Conservation (phyloP, 331 rosid species). For the Prunus yedoensis region DNA sequence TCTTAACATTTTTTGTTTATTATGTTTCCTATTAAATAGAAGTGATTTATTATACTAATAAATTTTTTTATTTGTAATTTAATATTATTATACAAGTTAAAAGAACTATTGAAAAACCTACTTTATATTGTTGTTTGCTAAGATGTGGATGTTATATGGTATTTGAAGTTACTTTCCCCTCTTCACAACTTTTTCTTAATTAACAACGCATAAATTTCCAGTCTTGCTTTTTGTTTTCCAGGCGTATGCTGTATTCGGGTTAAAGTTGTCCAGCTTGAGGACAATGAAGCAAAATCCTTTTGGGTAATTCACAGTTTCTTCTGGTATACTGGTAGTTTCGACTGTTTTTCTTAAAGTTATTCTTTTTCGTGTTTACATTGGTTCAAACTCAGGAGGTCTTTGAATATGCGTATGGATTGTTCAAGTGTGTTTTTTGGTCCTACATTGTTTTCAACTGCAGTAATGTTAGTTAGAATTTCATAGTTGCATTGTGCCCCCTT, state of each 20-base stretch:
- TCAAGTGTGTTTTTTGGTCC: too few relatives aligned
- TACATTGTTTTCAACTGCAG: too few relatives aligned
- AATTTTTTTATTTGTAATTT: not conserved
- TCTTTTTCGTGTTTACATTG: not conserved
- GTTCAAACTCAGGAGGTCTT: not conserved
- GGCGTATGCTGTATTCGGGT: constrained; percentile 70
- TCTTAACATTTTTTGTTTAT: not conserved
- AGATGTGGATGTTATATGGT: not conserved
- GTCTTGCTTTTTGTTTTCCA: constrained; percentile 43
- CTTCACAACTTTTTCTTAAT: not conserved
- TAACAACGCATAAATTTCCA: constrained; percentile 3
- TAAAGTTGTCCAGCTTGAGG: constrained; percentile 80
- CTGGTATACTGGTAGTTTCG: constrained; percentile 9
- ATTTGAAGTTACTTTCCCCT: not conserved
- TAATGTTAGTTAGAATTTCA: not conserved
- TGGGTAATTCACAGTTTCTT: constrained; percentile 54
- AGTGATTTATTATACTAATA: too few relatives aligned
- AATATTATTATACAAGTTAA: not conserved
- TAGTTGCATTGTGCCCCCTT: not conserved
- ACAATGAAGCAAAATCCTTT: constrained; percentile 71
- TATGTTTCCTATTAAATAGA: too few relatives aligned
- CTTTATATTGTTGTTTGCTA: not conserved
- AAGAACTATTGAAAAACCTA: not conserved
- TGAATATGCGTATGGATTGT: too few relatives aligned
- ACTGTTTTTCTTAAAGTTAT: not conserved